Conservation (phyloP, 768 basidiomycete species). For the Leccinum olivaceopallidum region DNA sequence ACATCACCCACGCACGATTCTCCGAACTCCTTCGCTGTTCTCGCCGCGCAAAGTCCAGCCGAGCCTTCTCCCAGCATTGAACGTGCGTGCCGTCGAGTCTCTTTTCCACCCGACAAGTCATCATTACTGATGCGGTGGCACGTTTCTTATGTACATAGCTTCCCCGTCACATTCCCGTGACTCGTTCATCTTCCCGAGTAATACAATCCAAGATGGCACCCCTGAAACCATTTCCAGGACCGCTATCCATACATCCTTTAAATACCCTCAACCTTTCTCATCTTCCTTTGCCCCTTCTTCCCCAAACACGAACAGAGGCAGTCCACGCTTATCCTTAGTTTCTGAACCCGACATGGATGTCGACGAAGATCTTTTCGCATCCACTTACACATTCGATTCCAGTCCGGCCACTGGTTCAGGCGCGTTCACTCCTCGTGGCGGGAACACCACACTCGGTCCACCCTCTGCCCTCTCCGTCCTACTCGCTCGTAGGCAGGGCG, state of each 20-base stretch:
- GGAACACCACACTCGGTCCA: slow-evolving; percentile 20
- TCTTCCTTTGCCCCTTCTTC: slow-evolving; percentile 29
- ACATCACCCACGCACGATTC: not conserved
- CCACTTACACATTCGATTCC: slow-evolving; percentile 32
- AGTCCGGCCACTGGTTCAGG: slow-evolving; percentile 14
- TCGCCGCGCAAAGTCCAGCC: slow-evolving; percentile 21
- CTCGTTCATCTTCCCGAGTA: slow-evolving; percentile 41
- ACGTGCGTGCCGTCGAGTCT: slow-evolving; percentile 24
- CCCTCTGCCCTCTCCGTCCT: slow-evolving; percentile 41
- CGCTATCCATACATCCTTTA: slow-evolving; percentile 17
- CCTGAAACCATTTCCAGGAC: slow-evolving; percentile 24
- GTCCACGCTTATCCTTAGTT: slow-evolving; percentile 24
- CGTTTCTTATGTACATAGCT: slow-evolving; percentile 21
- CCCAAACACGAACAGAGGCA: slow-evolving; percentile 22
- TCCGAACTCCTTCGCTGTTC: slow-evolving; percentile 7
- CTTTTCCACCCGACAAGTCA: too few species aligned
- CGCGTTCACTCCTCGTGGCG: slow-evolving; percentile 26
- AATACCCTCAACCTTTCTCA: slow-evolving; percentile 16
- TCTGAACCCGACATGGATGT: slow-evolving; percentile 26
- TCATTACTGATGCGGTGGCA: slow-evolving; percentile 10
- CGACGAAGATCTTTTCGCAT: slow-evolving; percentile 29
- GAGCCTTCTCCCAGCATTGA: slow-evolving; percentile 16
- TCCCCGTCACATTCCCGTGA: slow-evolving; percentile 30
- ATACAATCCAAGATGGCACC: slow-evolving; percentile 24
- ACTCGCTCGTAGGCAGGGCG: slow-evolving; percentile 26